A percentile compares a stretch with the other conserved stretches of the same genome.
These are phyloP conservation scores for Aegilops longissima DNA, from an alignment of 176 grass and related monocot genomes.

Conservation along the genomic window DNA sequence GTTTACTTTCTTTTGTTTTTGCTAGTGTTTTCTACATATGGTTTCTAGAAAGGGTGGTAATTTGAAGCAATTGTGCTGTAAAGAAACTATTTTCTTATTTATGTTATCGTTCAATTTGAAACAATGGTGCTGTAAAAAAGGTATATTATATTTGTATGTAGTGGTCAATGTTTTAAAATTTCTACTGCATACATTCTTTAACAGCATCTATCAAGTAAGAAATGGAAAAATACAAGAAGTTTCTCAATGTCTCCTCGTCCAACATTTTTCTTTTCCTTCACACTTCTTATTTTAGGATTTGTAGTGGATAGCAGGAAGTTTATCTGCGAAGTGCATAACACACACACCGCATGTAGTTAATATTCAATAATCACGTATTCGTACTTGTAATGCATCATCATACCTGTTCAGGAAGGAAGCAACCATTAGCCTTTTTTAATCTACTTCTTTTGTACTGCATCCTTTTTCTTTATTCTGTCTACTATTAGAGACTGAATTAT, in stretches of 20 bases:
- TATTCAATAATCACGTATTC: background rate
- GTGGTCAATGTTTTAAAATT: background rate
- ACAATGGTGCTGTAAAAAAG: background rate
- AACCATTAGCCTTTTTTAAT: background rate
- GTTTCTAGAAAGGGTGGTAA: background rate
- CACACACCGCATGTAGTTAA: background rate
- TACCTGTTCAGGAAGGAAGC: background rate
- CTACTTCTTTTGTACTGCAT: background rate
- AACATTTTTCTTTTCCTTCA: background rate
- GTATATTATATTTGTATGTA: background rate
- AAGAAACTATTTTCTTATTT: background rate
- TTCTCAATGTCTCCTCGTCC: background rate
- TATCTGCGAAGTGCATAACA: conserved; percentile 13
- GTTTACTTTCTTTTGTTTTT: background rate
- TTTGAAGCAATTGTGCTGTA: background rate
- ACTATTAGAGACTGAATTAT: conserved; percentile 22
- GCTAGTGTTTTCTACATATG: background rate
- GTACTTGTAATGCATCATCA: background rate
- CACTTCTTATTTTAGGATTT: background rate
- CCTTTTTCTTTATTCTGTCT: background rate
- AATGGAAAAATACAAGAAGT: background rate
- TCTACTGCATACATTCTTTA: background rate
- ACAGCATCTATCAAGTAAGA: background rate
- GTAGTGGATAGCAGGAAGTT: background rate
- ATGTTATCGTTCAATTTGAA: background rate